These are phyloP conservation scores for Fusarium albosuccineum DNA, from an alignment of 2,329 filamentous ascomycete genomes.

Conservation along the genomic window DNA sequence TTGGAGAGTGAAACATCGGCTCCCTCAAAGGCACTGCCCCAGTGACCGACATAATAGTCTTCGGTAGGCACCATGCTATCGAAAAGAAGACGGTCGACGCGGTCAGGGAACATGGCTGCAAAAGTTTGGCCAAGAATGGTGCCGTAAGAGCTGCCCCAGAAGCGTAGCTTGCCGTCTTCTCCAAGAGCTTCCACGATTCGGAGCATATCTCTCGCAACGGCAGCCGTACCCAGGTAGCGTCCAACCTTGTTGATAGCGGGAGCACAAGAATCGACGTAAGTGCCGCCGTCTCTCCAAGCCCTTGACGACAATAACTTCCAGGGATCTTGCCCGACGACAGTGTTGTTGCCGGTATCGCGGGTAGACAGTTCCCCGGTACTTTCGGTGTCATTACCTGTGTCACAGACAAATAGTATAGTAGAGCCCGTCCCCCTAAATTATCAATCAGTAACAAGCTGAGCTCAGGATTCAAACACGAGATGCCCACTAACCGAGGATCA, in stretches of 20 bases:
- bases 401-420: slow-evolving; percentile 12
- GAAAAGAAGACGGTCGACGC: slow-evolving; percentile 34
- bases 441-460: neutral
- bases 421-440: slow-evolving; percentile 21
- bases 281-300: neutral
- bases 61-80: slow-evolving; percentile 23
- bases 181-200: slow-evolving; percentile 53
- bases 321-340: too few relatives aligned
- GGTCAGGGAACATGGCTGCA: slow-evolving; percentile 38
- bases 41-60: slow-evolving; percentile 12
- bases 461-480: neutral
- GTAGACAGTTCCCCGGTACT: neutral
- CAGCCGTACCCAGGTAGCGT: slow-evolving; percentile 49
- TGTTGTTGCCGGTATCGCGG: too few relatives aligned
- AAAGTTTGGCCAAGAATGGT: slow-evolving; percentile 32
- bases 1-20: neutral
- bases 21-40: neutral
- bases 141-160: slow-evolving; percentile 47
- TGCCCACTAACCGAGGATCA: slow-evolving; percentile 24
- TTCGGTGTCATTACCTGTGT: too few relatives aligned
- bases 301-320: neutral
- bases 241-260: slow-evolving; percentile 38
- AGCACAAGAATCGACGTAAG: slow-evolving; percentile 35
- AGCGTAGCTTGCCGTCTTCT: slow-evolving; percentile 50
- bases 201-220: slow-evolving; percentile 55